Percentiles rank a stretch among this genome's conserved stretches.
phyloP scores from a whole-genome alignment of 1,284 basidiomycete species.

The Ganoderma meredithae region DNA sequence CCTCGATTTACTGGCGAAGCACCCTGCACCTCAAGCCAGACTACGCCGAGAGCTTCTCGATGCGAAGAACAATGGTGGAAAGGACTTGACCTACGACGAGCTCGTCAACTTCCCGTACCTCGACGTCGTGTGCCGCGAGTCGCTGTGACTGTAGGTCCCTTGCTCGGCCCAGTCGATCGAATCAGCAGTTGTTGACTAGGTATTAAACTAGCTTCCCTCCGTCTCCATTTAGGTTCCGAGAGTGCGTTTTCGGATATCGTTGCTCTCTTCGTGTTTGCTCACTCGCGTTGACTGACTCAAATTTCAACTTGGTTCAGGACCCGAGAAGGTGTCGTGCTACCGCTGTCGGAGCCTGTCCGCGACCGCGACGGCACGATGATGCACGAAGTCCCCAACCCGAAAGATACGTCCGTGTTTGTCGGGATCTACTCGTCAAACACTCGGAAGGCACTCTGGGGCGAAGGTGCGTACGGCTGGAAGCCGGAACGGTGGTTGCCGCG shows the following conservation, averaged over 20 bases:
- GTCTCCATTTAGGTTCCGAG: conserved; percentile 10
- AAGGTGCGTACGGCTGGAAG: conserved; percentile 30
- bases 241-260: background rate
- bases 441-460: conserved; percentile 31
- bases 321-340: conserved; percentile 28
- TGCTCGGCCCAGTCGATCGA: background rate
- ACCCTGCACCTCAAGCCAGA: conserved; percentile 21
- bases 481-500: conserved; percentile 32
- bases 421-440: conserved; percentile 27
- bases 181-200: background rate
- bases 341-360: conserved; percentile 28
- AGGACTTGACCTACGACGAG: conserved; percentile 45
- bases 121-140: conserved; percentile 55
- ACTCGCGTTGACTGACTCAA: background rate
- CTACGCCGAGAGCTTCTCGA: conserved; percentile 18
- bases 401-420: conserved; percentile 44
- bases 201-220: background rate
- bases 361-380: conserved; percentile 40
- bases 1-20: conserved; percentile 23
- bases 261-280: background rate
- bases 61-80: conserved; percentile 8
- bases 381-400: conserved; percentile 45
- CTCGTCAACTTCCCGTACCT: conserved; percentile 49
- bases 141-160: conserved; percentile 4
- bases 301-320: conserved; percentile 22